These are phyloP conservation scores for Pseudogymnoascus sp. DNA, from an alignment of 2,329 filamentous ascomycete species.

Conservation along the genomic window DNA sequence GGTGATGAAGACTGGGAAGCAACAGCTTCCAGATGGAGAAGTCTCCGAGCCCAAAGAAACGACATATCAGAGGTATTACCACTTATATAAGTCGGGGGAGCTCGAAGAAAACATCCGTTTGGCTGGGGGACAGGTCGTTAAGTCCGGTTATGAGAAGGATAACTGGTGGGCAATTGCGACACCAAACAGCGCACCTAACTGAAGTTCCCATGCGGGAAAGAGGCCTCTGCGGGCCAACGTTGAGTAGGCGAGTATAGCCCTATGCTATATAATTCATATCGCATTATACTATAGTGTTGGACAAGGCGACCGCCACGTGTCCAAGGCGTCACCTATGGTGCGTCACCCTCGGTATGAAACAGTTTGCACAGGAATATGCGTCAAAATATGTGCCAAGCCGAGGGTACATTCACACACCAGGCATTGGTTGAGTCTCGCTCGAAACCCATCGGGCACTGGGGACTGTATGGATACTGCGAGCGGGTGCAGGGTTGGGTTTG, in stretches of 20 bases:
- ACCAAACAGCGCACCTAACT: background rate
- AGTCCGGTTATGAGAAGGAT: constrained; percentile 87
- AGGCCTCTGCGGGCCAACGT: background rate
- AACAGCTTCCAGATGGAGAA: constrained; percentile 20
- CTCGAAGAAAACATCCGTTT: constrained; percentile 68
- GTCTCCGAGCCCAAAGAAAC: constrained; percentile 27
- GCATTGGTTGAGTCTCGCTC: background rate
- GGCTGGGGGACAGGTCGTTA: constrained; percentile 67
- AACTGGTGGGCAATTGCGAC: constrained; percentile 85
- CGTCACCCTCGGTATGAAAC: background rate
- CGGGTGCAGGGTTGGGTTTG: background rate
- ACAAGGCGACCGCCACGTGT: background rate
- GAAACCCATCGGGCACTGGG: background rate
- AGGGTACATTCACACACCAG: background rate
- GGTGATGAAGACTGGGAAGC: constrained; percentile 52
- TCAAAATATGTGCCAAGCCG: background rate
- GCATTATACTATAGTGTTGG: constrained; percentile 4
- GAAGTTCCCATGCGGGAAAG: background rate
- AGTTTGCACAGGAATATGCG: constrained; percentile 1
- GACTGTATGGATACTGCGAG: background rate
- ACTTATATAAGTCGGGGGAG: constrained; percentile 81
- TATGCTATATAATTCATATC: background rate
- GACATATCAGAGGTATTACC: constrained; percentile 80
- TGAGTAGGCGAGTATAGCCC: background rate
- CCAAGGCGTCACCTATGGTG: background rate